Evolutionary conservation across 2,329 filamentous ascomycete species (phyloP), one percentile per base, ranked within the genome.

Genomic region (Pezicula radicicola): DNA sequence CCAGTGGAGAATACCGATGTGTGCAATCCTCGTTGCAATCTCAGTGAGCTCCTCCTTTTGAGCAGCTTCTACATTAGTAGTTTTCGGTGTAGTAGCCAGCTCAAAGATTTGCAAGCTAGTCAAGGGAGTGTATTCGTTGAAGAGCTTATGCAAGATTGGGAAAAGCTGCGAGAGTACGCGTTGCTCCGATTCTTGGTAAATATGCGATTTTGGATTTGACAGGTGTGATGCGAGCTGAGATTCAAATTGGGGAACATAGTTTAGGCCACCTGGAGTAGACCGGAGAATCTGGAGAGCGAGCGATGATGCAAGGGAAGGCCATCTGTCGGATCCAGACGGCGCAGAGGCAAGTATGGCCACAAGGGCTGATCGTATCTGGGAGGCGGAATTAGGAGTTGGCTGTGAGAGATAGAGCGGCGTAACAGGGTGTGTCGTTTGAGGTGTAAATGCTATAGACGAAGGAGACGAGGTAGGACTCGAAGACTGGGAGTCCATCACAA

Each of bases 1-100:
- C 91, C 92, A 97, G 70, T 97, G 91, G 21, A 97, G 73, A 6
- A 94, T 78, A 13, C 89, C 84, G 42, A 97, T 83, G 64, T 97
- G 93, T 6, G 90, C 87, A 47, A 96, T 77, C 43, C 89, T 84
- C 42, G 85, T 87, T 1, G 89, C 84, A 67, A 96, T 82, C 53
- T 91, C 85, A 41, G 79, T 76, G 36, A 88, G 58, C 19, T 66
- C 62, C 5, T 64, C 62, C 33, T 63, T 66, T 12, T 49, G 36
- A 6, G 50, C 55, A 37, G 16, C 52, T 3, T 13, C 12, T 18
- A 50, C 53, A 13, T 37, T 6, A 18, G 18, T 28, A 19, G 43
- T 35, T 51, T 55, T 63, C 3, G 63, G 62, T 28, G 53, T 52
- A 9, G 64, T 67, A 16, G 64, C 66, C 8, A 60, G 55, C 41